phyloP scores from a whole-genome alignment of 805 yeast genomes.

The Hanseniaspora thailandica region DNA sequence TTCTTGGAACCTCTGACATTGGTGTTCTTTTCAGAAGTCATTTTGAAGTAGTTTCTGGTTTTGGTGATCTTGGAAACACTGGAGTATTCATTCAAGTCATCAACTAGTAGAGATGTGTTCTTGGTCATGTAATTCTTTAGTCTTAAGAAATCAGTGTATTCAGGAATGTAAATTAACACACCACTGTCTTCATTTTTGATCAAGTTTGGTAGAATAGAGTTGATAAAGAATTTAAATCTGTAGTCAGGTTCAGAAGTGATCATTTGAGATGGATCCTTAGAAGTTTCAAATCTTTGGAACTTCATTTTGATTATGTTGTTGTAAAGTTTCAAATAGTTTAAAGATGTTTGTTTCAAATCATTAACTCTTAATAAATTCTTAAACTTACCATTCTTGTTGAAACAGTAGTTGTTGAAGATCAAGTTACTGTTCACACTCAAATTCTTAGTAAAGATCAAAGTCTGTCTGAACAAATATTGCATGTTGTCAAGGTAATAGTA shows the following conservation, averaged over 20 bases:
- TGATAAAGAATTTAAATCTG: slow-evolving; percentile 71
- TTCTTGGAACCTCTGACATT: slow-evolving; percentile 27
- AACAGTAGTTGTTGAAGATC: slow-evolving; percentile 38
- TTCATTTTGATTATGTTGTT: slow-evolving; percentile 45
- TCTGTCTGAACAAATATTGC: slow-evolving; percentile 61
- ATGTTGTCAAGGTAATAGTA: slow-evolving; percentile 88
- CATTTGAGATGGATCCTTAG: slow-evolving; percentile 9
- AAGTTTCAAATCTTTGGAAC: slow-evolving; percentile 54
- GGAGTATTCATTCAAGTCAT: slow-evolving; percentile 74
- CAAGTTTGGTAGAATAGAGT: slow-evolving; percentile 56
- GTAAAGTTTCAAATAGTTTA: slow-evolving; percentile 30
- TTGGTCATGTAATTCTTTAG: slow-evolving; percentile 50
- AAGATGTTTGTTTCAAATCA: slow-evolving; percentile 44
- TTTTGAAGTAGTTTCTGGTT: slow-evolving; percentile 50
- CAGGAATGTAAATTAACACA: slow-evolving; percentile 66
- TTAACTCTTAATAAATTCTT: slow-evolving; percentile 40
- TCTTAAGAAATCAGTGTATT: slow-evolving; percentile 75
- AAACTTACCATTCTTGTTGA: slow-evolving; percentile 49
- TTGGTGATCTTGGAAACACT: slow-evolving; percentile 57
- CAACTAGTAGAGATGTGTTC: slow-evolving; percentile 53
- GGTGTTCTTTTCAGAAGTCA: slow-evolving; percentile 8
- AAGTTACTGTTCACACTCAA: slow-evolving; percentile 72
- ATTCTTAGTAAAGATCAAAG: slow-evolving; percentile 62
- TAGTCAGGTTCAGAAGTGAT: slow-evolving; percentile 56
- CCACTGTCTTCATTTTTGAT: slow-evolving; percentile 59